A percentile compares a stretch with the other conserved stretches of the same genome.
phyloP scores from a whole-genome alignment of 345 rosid species.

The Brassica cretica region DNA sequence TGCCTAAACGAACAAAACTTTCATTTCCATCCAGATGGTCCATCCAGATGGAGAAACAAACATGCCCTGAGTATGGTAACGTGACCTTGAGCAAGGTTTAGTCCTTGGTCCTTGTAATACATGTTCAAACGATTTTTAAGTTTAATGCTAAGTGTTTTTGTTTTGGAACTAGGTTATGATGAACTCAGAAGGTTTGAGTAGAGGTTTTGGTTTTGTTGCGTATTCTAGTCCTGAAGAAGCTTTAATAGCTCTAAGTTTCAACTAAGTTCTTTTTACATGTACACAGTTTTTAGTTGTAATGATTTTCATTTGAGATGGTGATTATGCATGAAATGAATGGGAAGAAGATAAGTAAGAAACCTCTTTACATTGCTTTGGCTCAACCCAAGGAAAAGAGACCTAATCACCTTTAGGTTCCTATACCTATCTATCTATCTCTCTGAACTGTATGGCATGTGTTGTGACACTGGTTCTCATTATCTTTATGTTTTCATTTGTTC shows the following conservation, averaged over 20 bases:
- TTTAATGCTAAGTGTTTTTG: not conserved
- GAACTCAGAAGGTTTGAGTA: constrained; percentile 55
- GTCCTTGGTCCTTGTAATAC: not conserved
- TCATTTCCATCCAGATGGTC: no score
- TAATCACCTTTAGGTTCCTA: constrained; percentile 57
- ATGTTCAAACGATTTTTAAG: no score
- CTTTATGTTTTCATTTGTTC: not conserved
- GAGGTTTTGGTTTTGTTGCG: constrained; percentile 76
- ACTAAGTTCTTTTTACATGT: no score
- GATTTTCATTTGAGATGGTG: not conserved
- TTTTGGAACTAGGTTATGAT: constrained; percentile 50
- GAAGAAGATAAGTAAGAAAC: constrained; percentile 62
- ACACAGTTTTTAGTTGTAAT: constrained; percentile 25
- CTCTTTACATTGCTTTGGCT: constrained; percentile 72
- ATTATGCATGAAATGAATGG: constrained; percentile 55
- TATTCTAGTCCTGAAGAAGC: constrained; percentile 19
- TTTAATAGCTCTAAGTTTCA: no score
- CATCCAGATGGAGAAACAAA: no score
- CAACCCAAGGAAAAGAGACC: constrained; percentile 77
- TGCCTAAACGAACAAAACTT: no score
- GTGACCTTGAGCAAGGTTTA: constrained; percentile 66
- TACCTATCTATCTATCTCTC: not conserved
- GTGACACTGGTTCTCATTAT: not conserved
- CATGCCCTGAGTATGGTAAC: constrained; percentile 46
- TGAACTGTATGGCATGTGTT: not conserved